Evolutionary conservation across 768 basidiomycete species (phyloP).

Genomic region (Boletus huronensis): DNA sequence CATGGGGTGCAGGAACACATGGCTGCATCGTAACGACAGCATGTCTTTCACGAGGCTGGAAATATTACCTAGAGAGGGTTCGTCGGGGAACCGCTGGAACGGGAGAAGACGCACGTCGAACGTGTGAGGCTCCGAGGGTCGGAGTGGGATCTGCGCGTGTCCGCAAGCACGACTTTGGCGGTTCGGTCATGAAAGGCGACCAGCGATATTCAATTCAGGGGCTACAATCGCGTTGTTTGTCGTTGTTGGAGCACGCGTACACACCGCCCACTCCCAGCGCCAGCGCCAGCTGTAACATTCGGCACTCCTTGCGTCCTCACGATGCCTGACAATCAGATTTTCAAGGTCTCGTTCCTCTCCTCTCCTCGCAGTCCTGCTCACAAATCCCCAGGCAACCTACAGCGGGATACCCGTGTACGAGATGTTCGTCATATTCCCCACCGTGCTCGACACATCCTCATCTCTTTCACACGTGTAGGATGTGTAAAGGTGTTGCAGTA

Average conservation of each 20-base stretch:
- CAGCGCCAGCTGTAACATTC: constrained; percentile 5
- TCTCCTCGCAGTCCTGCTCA: constrained; percentile 4
- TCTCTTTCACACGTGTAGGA: constrained; percentile 55
- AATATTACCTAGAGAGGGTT: neutral
- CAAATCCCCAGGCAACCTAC: constrained; percentile 67
- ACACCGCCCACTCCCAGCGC: constrained; percentile 19
- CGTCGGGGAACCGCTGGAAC: neutral
- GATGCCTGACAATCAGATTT: constrained; percentile 85
- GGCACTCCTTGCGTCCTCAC: constrained; percentile 11
- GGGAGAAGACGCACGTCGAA: neutral
- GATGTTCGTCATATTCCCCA: constrained; percentile 58
- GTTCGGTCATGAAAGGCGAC: neutral
- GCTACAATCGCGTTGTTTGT: constrained; percentile 37
- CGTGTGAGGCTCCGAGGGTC: constrained; percentile 2
- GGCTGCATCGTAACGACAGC: constrained; percentile 7
- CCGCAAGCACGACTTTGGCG: neutral
- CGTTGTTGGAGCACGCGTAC: constrained; percentile 40
- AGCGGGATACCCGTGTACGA: constrained; percentile 92
- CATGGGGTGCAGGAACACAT: constrained; percentile 14
- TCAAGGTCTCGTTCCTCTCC: constrained; percentile 56
- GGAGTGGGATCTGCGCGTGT: neutral
- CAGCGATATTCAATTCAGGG: constrained; percentile 15
- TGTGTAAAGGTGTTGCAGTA: constrained; percentile 93
- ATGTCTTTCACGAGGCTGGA: constrained; percentile 21
- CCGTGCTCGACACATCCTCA: constrained; percentile 35